These are phyloP conservation scores for Debaryomyces hansenii DNA, from an alignment of 805 yeast species.

Conservation along the genomic window DNA sequence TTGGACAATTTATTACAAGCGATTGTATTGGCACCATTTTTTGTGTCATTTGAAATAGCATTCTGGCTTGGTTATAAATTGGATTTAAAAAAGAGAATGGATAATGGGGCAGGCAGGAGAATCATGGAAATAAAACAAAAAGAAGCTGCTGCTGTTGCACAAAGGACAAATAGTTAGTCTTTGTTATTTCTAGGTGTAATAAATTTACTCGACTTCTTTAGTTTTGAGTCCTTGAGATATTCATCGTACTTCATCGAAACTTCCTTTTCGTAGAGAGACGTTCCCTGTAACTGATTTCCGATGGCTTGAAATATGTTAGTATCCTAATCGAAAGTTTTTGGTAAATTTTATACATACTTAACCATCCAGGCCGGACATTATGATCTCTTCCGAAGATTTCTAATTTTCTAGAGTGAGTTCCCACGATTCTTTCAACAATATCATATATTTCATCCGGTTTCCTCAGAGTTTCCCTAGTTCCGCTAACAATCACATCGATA, in stretches of 20 bases:
- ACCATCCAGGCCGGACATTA: slow-evolving; percentile 88
- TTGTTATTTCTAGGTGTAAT: neutral
- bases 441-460: slow-evolving; percentile 91
- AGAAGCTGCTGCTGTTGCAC: slow-evolving; percentile 12
- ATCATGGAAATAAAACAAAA: slow-evolving; percentile 33
- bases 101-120: slow-evolving; percentile 42
- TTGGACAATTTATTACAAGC: slow-evolving; percentile 83
- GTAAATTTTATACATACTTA: slow-evolving; percentile 30
- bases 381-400: slow-evolving; percentile 90
- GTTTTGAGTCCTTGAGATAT: slow-evolving; percentile 10
- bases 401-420: slow-evolving; percentile 70
- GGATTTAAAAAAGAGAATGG: slow-evolving; percentile 51
- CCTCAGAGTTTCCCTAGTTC: slow-evolving; percentile 84
- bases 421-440: slow-evolving; percentile 81
- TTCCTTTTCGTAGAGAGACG: slow-evolving; percentile 57
- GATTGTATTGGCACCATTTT: slow-evolving; percentile 85
- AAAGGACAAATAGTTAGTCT: neutral
- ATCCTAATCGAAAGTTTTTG: slow-evolving; percentile 1
- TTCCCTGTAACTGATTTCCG: slow-evolving; percentile 74
- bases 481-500: slow-evolving; percentile 73
- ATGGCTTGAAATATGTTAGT: slow-evolving; percentile 40
- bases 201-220: neutral
- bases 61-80: slow-evolving; percentile 64
- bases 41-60: slow-evolving; percentile 76
- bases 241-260: slow-evolving; percentile 43